Conservation (phyloP, 2,329 filamentous ascomycete species). For the Phoma sp. region DNA sequence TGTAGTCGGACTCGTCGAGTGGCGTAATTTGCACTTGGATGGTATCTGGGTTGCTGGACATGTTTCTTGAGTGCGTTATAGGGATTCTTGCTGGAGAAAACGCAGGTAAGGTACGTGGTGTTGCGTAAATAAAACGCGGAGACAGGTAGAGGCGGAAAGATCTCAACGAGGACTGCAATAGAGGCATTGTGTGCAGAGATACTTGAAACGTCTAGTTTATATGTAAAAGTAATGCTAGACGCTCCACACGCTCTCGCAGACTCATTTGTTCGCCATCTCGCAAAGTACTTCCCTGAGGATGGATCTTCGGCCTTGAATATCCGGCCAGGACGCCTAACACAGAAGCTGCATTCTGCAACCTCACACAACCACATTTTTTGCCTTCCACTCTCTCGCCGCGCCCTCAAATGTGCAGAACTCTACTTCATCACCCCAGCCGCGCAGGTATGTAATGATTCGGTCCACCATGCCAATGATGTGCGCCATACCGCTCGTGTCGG, state of each 20-base stretch:
- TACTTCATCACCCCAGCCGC: slow-evolving; percentile 53
- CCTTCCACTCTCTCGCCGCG: slow-evolving; percentile 51
- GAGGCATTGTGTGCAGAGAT: neutral
- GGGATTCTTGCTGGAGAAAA: too few relatives aligned
- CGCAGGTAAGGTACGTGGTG: neutral
- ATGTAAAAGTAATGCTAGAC: neutral
- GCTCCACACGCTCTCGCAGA: slow-evolving; percentile 1
- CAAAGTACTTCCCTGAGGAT: slow-evolving; percentile 8
- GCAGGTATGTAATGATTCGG: slow-evolving; percentile 59
- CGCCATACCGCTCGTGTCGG: slow-evolving; percentile 65
- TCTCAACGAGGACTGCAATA: neutral
- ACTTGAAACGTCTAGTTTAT: neutral
- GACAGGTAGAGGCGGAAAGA: neutral
- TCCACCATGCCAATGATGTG: slow-evolving; percentile 66
- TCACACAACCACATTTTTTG: slow-evolving; percentile 17
- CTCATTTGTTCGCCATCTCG: neutral
- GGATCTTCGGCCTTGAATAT: slow-evolving; percentile 5
- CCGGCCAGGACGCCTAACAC: neutral
- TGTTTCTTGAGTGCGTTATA: neutral
- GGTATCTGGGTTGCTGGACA: neutral
- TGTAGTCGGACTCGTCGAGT: slow-evolving; percentile 3
- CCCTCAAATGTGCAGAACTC: slow-evolving; percentile 54
- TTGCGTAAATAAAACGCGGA: neutral
- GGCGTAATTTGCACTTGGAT: neutral
- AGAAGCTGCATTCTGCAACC: neutral